Evolutionary conservation across 2,329 filamentous ascomycete genomes (phyloP).

Genomic region (Pestalotiopsis sp.): DNA sequence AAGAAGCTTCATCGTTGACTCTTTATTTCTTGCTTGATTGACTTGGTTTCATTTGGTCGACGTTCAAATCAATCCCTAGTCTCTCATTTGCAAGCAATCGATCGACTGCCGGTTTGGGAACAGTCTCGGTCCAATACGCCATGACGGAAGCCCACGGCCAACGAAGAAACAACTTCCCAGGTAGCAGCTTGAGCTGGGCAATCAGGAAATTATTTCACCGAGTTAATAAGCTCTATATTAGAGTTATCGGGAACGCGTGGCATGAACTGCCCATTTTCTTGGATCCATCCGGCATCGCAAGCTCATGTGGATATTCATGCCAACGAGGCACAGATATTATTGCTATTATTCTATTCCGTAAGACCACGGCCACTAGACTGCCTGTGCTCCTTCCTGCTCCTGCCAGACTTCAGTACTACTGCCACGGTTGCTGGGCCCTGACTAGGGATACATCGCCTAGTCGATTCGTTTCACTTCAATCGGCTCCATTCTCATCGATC

Average conservation of each 20-base stretch:
- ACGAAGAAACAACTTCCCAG: too few species aligned
- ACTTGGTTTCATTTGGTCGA: too few species aligned
- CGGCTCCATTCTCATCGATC: neutral
- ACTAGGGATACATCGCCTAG: neutral
- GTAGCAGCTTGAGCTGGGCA: neutral
- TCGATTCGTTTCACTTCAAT: neutral
- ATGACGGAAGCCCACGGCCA: too few species aligned
- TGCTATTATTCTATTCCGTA: neutral
- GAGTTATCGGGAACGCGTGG: conserved; percentile 6
- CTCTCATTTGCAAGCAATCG: too few species aligned
- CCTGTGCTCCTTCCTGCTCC: neutral
- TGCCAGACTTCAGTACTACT: neutral
- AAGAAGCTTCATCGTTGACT: too few species aligned
- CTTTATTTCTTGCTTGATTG: too few species aligned
- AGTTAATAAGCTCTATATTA: conserved; percentile 7
- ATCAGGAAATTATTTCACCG: neutral
- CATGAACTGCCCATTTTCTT: conserved; percentile 5
- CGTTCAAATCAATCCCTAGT: too few species aligned
- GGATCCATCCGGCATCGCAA: neutral
- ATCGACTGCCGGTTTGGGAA: neutral
- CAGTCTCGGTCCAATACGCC: neutral
- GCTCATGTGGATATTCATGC: neutral
- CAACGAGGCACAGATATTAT: neutral
- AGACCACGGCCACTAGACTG: neutral
- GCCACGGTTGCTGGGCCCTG: neutral